A percentile compares a stretch with the other conserved stretches of the same genome.
Conservation (phyloP, 768 basidiomycete species). For the Mycena capillaripes region DNA sequence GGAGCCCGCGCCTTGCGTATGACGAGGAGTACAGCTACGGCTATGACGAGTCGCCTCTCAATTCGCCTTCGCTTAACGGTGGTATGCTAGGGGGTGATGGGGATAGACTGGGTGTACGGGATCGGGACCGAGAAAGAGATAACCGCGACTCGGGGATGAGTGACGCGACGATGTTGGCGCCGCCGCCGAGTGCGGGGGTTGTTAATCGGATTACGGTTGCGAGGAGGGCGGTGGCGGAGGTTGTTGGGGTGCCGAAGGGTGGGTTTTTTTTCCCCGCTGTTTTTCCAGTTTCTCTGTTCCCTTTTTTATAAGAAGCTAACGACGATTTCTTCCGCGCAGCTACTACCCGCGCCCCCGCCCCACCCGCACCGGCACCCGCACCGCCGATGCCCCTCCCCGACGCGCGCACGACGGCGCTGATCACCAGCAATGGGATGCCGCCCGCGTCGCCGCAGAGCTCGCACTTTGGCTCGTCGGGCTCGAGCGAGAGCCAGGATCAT, state of each 20-base stretch:
- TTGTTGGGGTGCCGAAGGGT: conserved; percentile 49
- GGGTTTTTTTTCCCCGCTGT: background rate
- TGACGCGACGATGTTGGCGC: conserved; percentile 36
- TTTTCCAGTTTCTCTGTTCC: background rate
- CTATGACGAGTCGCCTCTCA: background rate
- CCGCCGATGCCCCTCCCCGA: too few relatives aligned
- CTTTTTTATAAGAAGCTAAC: background rate
- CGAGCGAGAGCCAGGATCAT: conserved; percentile 48
- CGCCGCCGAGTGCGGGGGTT: conserved; percentile 25
- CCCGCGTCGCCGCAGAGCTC: conserved; percentile 65
- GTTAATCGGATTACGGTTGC: conserved; percentile 48
- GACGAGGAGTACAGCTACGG: background rate
- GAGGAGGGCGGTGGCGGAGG: conserved; percentile 66
- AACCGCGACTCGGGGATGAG: conserved; percentile 37
- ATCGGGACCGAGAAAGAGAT: background rate
- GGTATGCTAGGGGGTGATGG: too few relatives aligned
- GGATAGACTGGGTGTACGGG: background rate
- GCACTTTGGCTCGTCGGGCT: conserved; percentile 62
- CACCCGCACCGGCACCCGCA: too few relatives aligned
- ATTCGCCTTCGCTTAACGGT: too few relatives aligned
- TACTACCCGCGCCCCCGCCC: background rate
- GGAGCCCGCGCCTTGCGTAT: conserved; percentile 23
- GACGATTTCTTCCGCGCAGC: background rate
- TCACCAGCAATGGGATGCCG: too few relatives aligned
- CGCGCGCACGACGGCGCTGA: too few relatives aligned